These are phyloP conservation scores for Solanum piurae DNA, from an alignment of 257 asterid species.

Conservation along the genomic window DNA sequence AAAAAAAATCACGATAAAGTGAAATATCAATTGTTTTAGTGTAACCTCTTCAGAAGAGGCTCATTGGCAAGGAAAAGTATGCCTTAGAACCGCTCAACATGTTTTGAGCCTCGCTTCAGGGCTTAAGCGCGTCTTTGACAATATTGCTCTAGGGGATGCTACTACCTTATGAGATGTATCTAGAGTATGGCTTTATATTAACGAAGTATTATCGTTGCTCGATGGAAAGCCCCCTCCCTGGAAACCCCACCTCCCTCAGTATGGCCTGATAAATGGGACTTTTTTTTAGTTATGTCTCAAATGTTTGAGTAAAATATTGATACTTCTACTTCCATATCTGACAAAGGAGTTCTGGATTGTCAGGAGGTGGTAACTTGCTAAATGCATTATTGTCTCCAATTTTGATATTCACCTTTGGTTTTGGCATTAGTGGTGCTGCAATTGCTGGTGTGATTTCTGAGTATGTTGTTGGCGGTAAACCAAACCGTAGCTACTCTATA, in stretches of 20 bases:
- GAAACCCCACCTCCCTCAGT: background rate
- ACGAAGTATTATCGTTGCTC: background rate
- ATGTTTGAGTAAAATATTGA: background rate
- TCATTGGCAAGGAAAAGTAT: background rate
- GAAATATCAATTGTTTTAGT: background rate
- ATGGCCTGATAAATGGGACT: background rate
- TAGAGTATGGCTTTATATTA: background rate
- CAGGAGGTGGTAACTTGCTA: constrained; percentile 83
- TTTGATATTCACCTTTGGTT: constrained; percentile 51
- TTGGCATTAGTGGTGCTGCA: constrained; percentile 90
- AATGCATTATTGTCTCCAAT: constrained; percentile 68
- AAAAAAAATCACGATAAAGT: background rate
- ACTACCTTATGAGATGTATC: background rate
- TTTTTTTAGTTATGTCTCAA: background rate
- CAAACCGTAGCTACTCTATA: constrained; percentile 23
- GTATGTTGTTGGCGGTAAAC: constrained; percentile 86
- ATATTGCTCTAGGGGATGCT: background rate
- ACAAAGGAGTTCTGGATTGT: constrained; percentile 3
- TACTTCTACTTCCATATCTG: background rate
- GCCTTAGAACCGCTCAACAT: background rate
- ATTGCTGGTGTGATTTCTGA: constrained; percentile 89
- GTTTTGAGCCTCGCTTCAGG: background rate
- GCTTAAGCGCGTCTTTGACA: background rate
- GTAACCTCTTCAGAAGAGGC: background rate
- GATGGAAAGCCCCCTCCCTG: background rate